phyloP scores from a whole-genome alignment of 2,329 filamentous ascomycete genomes.

The Emydomyces testavorans region DNA sequence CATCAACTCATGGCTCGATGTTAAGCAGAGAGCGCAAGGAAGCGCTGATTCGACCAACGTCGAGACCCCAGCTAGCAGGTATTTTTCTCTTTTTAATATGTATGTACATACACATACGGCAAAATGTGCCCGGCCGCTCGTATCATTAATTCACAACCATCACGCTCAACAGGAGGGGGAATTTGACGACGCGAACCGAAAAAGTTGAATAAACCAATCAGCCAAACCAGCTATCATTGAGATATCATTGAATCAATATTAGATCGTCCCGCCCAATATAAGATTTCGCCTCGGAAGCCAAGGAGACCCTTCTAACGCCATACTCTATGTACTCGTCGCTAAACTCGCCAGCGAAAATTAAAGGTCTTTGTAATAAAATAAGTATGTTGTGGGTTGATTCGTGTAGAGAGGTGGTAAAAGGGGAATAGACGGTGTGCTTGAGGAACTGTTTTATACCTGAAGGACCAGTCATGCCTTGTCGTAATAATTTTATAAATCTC shows the following conservation, averaged over 20 bases:
- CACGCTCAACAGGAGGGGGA: no score
- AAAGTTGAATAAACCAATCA: background rate
- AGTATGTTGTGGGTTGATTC: no score
- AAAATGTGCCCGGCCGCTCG: background rate
- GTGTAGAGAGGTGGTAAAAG: no score
- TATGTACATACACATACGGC: background rate
- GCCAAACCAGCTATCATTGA: background rate
- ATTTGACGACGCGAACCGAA: no score
- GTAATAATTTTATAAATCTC: no score
- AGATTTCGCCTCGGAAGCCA: background rate
- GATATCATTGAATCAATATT: background rate
- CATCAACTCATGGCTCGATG: no score
- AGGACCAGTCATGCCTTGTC: no score
- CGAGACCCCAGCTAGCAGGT: background rate
- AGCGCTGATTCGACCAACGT: no score
- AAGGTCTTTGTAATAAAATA: background rate
- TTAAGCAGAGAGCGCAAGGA: no score
- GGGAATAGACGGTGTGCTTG: no score
- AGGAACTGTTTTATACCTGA: no score
- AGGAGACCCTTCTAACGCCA: background rate
- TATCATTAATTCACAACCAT: background rate
- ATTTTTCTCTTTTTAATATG: background rate
- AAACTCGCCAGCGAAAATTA: background rate
- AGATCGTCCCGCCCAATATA: background rate
- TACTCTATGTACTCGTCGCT: slow-evolving; percentile 5